A percentile compares a stretch with the other conserved stretches of the same genome.
These are phyloP conservation scores for Alnus glutinosa DNA, from an alignment of 306 rosid genomes.

Conservation along the genomic window DNA sequence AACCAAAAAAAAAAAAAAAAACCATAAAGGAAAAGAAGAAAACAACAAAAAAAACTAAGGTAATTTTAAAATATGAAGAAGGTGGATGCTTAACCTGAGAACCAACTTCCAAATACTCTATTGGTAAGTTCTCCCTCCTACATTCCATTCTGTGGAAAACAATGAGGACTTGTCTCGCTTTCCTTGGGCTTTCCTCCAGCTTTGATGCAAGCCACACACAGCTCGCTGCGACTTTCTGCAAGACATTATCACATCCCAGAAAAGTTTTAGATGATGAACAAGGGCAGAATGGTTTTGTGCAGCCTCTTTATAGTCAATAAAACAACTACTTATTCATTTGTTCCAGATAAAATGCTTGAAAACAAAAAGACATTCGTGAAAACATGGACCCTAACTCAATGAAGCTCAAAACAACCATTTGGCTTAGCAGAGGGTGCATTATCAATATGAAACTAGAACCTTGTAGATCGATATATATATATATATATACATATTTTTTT, in stretches of 20 bases:
- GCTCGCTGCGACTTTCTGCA: slow-evolving; percentile 96
- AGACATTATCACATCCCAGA: slow-evolving; percentile 4
- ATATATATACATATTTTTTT: too few relatives aligned
- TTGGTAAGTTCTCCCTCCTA: slow-evolving; percentile 78
- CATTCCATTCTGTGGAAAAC: slow-evolving; percentile 97
- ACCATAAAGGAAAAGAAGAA: neutral
- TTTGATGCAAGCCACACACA: slow-evolving; percentile 97
- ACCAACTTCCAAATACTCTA: slow-evolving; percentile 73
- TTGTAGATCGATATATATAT: too few relatives aligned
- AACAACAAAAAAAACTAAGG: neutral
- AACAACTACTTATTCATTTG: neutral
- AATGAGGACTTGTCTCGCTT: slow-evolving; percentile 86
- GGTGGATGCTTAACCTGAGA: slow-evolving; percentile 64
- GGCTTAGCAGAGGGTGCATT: neutral
- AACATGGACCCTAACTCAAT: neutral
- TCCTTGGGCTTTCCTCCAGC: slow-evolving; percentile 85
- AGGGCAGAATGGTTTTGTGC: neutral
- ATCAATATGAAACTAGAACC: neutral
- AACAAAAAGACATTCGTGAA: neutral
- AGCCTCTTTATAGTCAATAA: neutral
- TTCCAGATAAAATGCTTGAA: neutral
- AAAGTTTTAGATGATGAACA: neutral
- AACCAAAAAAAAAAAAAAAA: neutral
- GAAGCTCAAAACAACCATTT: neutral
- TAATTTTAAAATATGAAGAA: neutral